Conservation (phyloP, 2,329 filamentous ascomycete genomes). For the Fusarium incarnatum region DNA sequence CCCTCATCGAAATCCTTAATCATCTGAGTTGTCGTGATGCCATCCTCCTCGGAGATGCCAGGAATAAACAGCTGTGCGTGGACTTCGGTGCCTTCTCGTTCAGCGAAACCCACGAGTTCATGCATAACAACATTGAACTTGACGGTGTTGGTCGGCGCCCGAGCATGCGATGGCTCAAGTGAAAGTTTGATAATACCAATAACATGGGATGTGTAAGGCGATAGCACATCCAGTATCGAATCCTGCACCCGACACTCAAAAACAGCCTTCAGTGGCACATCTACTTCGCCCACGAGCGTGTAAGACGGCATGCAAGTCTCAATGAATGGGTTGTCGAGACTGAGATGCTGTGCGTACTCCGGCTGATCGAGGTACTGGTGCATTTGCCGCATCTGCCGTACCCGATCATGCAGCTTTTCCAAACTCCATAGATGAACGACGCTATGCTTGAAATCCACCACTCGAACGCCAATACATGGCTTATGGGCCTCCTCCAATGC, state of each 20-base stretch:
- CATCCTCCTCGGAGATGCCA: conserved; percentile 87
- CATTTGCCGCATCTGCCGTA: conserved; percentile 94
- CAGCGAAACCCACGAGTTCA: conserved; percentile 92
- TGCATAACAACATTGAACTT: conserved; percentile 99
- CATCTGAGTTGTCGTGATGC: conserved; percentile 95
- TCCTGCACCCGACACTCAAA: conserved; percentile 96
- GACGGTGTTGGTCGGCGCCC: conserved; percentile 89
- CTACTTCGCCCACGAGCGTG: conserved; percentile 90
- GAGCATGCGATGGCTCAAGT: conserved; percentile 90
- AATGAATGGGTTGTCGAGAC: conserved; percentile 91
- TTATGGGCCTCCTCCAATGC: conserved; percentile 85
- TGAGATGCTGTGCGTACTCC: conserved; percentile 93
- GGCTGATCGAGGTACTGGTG: conserved; percentile 96
- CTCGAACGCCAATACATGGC: conserved; percentile 89
- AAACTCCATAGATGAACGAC: conserved; percentile 95
- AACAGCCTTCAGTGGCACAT: conserved; percentile 91
- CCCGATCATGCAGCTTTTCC: conserved; percentile 87
- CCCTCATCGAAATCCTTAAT: conserved; percentile 94
- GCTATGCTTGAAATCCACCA: conserved; percentile 88
- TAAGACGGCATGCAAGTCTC: conserved; percentile 93
- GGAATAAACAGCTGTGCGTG: conserved; percentile 98
- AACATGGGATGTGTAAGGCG: conserved; percentile 90
- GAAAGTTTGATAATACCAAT: conserved; percentile 92
- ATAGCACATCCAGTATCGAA: conserved; percentile 89
- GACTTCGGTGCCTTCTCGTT: conserved; percentile 94